Conservation (phyloP, 1,284 basidiomycete genomes). For the Ganoderma lucidum region DNA sequence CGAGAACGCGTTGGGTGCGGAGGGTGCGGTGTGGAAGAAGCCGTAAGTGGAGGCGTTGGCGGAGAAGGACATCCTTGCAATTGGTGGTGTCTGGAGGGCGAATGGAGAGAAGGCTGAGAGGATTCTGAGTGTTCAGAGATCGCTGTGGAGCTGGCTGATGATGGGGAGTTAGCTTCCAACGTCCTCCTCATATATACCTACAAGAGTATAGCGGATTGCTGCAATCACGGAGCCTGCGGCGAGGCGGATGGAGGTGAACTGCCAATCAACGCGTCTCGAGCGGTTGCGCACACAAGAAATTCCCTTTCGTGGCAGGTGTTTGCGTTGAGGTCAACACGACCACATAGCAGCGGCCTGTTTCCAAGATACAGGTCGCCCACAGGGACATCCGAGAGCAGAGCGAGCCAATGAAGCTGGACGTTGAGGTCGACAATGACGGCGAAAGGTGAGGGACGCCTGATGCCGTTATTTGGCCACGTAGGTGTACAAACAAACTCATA, state of each 20-base stretch:
- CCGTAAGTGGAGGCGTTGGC: constrained; percentile 26
- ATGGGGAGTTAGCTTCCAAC: background rate
- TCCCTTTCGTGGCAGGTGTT: constrained; percentile 5
- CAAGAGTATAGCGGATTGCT: background rate
- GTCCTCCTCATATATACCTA: constrained; percentile 1
- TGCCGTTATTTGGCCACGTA: background rate
- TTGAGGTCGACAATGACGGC: constrained; percentile 1
- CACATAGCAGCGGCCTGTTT: background rate
- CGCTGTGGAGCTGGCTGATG: constrained; percentile 17
- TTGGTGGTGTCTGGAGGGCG: background rate
- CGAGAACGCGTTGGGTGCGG: constrained; percentile 36
- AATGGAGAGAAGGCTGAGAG: constrained; percentile 5
- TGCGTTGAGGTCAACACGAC: background rate
- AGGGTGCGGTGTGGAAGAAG: constrained; percentile 29
- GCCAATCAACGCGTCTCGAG: background rate
- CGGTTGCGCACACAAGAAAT: constrained; percentile 1
- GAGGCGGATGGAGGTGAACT: background rate
- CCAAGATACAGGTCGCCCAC: constrained; percentile 9
- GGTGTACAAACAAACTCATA: background rate
- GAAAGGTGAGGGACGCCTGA: background rate
- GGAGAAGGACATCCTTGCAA: constrained; percentile 31
- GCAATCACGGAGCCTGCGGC: background rate
- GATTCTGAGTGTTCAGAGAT: constrained; percentile 4
- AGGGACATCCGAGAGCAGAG: background rate
- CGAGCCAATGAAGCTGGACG: constrained; percentile 9